Evolutionary conservation across 352 stramenopile genomes (phyloP).

Genomic region (Nothophytophthora sp.): DNA sequence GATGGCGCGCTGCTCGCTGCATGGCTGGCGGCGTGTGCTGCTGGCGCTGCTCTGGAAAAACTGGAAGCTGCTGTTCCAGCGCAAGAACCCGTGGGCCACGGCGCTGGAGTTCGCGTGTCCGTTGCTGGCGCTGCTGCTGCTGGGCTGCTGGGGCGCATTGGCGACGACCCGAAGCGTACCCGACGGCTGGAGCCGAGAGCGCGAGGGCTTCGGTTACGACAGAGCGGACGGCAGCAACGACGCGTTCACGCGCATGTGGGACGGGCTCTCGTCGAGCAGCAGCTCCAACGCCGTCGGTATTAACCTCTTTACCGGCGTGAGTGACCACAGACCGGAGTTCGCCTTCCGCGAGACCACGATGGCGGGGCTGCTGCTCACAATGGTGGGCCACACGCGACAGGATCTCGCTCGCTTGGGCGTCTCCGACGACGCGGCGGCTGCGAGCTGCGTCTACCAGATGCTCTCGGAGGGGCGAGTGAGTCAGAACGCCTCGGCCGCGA

Average conservation of each 20-base stretch:
- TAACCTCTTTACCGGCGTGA: background rate
- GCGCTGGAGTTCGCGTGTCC: slow-evolving; percentile 24
- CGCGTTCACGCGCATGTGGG: background rate
- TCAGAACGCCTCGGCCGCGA: slow-evolving; percentile 24
- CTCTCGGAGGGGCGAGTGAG: slow-evolving; percentile 14
- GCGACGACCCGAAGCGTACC: slow-evolving; percentile 12
- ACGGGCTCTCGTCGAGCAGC: background rate
- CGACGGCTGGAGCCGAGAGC: slow-evolving; percentile 13
- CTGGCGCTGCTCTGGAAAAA: slow-evolving; percentile 6
- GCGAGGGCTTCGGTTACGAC: background rate
- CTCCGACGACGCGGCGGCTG: slow-evolving; percentile 33
- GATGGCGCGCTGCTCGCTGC: background rate
- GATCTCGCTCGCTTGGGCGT: slow-evolving; percentile 30
- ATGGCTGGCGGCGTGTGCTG: background rate
- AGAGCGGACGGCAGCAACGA: background rate
- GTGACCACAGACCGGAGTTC: slow-evolving; percentile 12
- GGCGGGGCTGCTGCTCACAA: slow-evolving; percentile 51
- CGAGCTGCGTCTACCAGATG: slow-evolving; percentile 23
- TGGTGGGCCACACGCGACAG: slow-evolving; percentile 37
- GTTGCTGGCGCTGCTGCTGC: slow-evolving; percentile 13
- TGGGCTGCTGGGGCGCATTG: slow-evolving; percentile 11
- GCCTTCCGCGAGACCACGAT: slow-evolving; percentile 62
- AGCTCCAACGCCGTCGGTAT: background rate
- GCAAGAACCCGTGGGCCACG: slow-evolving; percentile 14
- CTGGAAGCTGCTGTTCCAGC: slow-evolving; percentile 25